Conservation (phyloP, 2,329 filamentous ascomycete species). For the Ophiocordyceps unilateralis region DNA sequence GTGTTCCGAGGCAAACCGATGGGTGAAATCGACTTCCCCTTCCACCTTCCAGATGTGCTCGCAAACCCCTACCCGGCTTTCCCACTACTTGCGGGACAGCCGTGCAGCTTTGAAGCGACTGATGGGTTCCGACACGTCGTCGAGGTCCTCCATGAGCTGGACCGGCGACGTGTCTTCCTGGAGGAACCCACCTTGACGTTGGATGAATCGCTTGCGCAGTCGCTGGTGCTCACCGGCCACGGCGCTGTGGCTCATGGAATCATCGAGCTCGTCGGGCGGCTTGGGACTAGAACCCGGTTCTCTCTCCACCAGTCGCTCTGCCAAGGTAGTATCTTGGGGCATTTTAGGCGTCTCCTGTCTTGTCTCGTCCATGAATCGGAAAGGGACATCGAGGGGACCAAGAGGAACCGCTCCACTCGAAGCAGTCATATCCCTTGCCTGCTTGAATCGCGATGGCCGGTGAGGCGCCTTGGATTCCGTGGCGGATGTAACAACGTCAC, state of each 20-base stretch:
- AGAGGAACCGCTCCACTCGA: constrained; percentile 12
- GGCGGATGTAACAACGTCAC: constrained; percentile 8
- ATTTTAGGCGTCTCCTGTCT: constrained; percentile 25
- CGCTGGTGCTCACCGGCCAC: constrained; percentile 71
- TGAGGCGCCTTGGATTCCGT: constrained; percentile 15
- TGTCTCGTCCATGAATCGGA: constrained; percentile 20
- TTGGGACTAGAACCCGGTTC: constrained; percentile 15
- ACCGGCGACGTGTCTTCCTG: constrained; percentile 51
- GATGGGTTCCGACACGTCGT: constrained; percentile 43
- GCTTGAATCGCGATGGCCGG: constrained; percentile 36
- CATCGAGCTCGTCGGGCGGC: constrained; percentile 51
- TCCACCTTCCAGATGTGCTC: no score
- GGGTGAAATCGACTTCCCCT: constrained; percentile 4
- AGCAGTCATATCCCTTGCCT: constrained; percentile 12
- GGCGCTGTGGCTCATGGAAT: constrained; percentile 53
- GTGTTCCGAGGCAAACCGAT: constrained; percentile 13
- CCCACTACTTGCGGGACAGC: constrained; percentile 31
- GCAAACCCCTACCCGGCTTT: no score
- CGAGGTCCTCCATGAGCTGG: constrained; percentile 49
- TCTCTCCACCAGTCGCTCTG: constrained; percentile 41
- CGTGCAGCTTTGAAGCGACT: constrained; percentile 61
- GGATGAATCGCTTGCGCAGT: constrained; percentile 67
- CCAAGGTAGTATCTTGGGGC: constrained; percentile 37
- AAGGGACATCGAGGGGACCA: constrained; percentile 26
- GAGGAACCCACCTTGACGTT: constrained; percentile 67